phyloP scores from a whole-genome alignment of 106 monocot genomes.

The Dendrobium huoshanense region DNA sequence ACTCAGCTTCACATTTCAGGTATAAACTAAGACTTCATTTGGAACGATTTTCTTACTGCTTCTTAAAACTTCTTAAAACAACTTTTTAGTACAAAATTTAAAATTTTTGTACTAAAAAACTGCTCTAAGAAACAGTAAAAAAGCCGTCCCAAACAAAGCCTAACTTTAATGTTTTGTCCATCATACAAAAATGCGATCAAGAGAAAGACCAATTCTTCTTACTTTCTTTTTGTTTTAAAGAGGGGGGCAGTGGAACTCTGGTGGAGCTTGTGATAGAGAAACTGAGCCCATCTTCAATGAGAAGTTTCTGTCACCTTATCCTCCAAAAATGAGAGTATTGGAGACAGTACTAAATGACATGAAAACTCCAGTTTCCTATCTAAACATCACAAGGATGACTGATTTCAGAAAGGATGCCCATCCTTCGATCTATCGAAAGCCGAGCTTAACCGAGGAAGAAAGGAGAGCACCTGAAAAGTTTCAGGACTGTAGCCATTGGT shows the following conservation, averaged over 20 bases:
- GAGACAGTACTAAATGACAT: conserved; percentile 61
- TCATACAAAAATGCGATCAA: neutral
- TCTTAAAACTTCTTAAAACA: too few species aligned
- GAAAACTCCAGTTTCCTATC: conserved; percentile 65
- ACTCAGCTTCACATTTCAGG: conserved; percentile 94
- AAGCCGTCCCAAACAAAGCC: too few species aligned
- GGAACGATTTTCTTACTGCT: too few species aligned
- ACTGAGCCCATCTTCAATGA: conserved; percentile 73
- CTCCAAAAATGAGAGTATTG: conserved; percentile 49
- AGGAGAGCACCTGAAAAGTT: conserved; percentile 28
- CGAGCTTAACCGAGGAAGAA: conserved; percentile 36
- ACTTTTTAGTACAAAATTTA: too few species aligned
- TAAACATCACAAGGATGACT: conserved; percentile 91
- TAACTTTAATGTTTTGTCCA: neutral
- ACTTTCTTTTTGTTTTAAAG: conserved; percentile 26
- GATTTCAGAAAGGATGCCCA: conserved; percentile 94
- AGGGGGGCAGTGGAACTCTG: conserved; percentile 95
- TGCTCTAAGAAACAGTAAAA: too few species aligned
- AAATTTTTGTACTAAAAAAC: too few species aligned
- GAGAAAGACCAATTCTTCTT: neutral
- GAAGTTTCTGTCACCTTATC: conserved; percentile 60
- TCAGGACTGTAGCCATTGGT: conserved; percentile 99
- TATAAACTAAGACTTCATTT: conserved; percentile 6
- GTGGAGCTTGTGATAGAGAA: conserved; percentile 81
- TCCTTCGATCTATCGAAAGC: conserved; percentile 76